Base-by-base conservation (phyloP, 805 yeast species). In the Metschnikowia amazonensis region DNA sequence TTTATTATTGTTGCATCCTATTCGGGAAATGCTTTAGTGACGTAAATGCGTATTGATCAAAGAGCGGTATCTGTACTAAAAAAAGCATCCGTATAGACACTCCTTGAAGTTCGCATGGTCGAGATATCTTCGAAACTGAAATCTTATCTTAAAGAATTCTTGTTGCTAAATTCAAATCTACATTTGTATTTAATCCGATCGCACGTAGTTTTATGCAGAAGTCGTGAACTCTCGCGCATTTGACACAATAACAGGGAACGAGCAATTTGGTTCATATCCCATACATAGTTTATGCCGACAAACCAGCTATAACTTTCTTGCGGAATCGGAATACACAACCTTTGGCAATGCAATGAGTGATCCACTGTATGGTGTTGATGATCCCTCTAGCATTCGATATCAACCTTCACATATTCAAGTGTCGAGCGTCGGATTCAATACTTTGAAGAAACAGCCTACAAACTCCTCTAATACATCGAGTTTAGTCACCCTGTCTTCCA, bases 1-100 rank as follows among this genome's bases (percentile, higher is more conserved):
- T 24, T 45, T 57, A 53, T 60, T 60, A 50, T 45, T 47, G 34
- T 50, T 36, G 25, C 36, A 48, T 60, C 62, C 43, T 45, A 55
- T 51, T 45, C 36, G 60, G 62, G 47, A 58, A 39, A 31, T 30
- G 29, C 25, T 4, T 4, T 8, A 37, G 18, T 27, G 27, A 37
- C 23, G 17, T 37, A 20, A 13, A 37, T 27, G 33, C 40, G 21
- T 17, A 32, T 9, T 21, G 35, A 10, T 32, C 35, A 13, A 33
- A 9, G 14, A 34, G 27, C 25, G 17, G 6, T 13, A 21, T 2
- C 10, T 21, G 8, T 34, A 20, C 17, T 9, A 21, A 8, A 13
- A n/a, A 20, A 4, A 10, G 9, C 17, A 13, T 32, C 7, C n/a
- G 18, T 30, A 30, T 30, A 14, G 33, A 8, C 33, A 30, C 33